Conservation (phyloP, 2,329 filamentous ascomycete species). For the Penicillium hesseltinei region DNA sequence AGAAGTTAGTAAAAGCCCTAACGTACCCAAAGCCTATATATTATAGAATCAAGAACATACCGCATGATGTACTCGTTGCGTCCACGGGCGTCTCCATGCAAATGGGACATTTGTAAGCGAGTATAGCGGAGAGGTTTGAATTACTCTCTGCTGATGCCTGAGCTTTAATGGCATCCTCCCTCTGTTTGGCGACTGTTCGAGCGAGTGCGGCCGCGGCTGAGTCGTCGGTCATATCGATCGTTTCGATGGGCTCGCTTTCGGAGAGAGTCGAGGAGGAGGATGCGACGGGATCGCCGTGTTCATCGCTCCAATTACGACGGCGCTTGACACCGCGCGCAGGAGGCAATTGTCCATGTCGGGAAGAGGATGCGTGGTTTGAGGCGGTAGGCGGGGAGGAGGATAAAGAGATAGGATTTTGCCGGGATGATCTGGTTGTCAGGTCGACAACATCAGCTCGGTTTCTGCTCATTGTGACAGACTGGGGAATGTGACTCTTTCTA, state of each 20-base stretch:
- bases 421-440: conserved; percentile 1
- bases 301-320: not conserved
- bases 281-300: not conserved
- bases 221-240: conserved; percentile 52
- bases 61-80: conserved; percentile 60
- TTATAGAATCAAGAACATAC: conserved; percentile 40
- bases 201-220: conserved; percentile 43
- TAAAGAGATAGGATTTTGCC: not conserved
- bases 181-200: conserved; percentile 50
- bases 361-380: not conserved
- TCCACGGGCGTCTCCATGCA: conserved; percentile 63
- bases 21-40: not conserved
- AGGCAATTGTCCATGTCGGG: not conserved
- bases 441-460: not conserved
- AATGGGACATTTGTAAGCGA: conserved; percentile 58
- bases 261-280: conserved; percentile 7
- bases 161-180: conserved; percentile 10
- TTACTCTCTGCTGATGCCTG: not conserved
- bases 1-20: conserved; percentile 10
- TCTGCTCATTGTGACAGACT: not conserved
- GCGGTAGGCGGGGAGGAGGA: conserved; percentile 2
- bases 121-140: conserved; percentile 37
- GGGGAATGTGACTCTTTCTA: no score
- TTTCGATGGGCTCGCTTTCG: conserved; percentile 39
- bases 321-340: conserved; percentile 15